These are phyloP conservation scores for Mikania micrantha DNA, from an alignment of 129 eudicot species.

Conservation along the genomic window DNA sequence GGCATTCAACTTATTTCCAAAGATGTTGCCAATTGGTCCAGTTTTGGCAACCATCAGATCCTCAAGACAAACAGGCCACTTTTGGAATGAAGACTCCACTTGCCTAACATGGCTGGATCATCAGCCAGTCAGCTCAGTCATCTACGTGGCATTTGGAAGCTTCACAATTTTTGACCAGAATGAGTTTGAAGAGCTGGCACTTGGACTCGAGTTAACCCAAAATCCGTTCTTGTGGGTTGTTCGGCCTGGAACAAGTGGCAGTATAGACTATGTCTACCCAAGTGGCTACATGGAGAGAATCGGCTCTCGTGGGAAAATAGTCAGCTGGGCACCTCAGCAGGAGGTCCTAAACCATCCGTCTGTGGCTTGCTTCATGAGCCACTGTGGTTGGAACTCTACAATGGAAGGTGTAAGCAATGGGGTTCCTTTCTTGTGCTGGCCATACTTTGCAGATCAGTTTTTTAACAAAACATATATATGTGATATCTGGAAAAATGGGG, in stretches of 20 bases:
- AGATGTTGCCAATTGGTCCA: conserved; percentile 30
- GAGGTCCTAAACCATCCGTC: neutral
- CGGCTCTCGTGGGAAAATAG: neutral
- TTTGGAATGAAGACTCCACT: conserved; percentile 7
- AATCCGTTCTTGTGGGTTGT: conserved; percentile 55
- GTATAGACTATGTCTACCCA: neutral
- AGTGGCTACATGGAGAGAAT: neutral
- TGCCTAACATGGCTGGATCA: conserved; percentile 1
- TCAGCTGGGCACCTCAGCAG: neutral
- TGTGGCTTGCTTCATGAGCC: neutral
- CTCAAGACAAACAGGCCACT: neutral
- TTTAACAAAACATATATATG: neutral
- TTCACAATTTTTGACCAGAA: conserved; percentile 24
- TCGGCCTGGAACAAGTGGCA: conserved; percentile 23
- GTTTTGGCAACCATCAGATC: neutral
- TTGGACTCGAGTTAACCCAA: conserved; percentile 43
- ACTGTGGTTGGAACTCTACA: neutral
- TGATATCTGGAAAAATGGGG: conserved; percentile 35
- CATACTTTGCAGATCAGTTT: neutral
- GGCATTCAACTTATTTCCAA: conserved; percentile 28
- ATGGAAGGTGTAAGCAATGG: conserved; percentile 3
- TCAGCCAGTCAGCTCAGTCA: neutral
- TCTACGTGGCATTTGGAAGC: conserved; percentile 42
- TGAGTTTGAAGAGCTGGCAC: conserved; percentile 49
- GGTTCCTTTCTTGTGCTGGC: neutral